These are phyloP conservation scores for Lactuca sativa DNA, from an alignment of 129 eudicot genomes.

Conservation along the genomic window DNA sequence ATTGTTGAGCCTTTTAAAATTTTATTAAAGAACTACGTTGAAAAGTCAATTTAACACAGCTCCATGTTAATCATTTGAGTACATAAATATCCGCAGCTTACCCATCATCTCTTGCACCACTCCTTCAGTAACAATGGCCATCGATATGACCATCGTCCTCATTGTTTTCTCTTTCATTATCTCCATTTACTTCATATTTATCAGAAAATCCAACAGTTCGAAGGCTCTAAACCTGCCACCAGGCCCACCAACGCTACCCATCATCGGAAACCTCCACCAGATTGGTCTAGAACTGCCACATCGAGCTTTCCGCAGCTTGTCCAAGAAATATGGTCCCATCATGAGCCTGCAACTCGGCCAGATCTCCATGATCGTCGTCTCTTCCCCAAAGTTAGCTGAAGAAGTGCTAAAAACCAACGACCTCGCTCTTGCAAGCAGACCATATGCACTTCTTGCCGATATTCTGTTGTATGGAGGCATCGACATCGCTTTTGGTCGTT, in stretches of 20 bases:
- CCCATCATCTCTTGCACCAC: neutral
- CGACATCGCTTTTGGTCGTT: constrained; percentile 39
- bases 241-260: no score
- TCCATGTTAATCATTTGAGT: neutral
- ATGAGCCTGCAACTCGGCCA: neutral
- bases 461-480: constrained; percentile 22
- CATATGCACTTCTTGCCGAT: neutral
- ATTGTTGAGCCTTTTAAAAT: no score
- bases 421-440: neutral
- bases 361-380: neutral
- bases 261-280: neutral
- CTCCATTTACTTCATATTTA: neutral
- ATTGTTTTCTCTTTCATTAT: neutral
- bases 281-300: neutral
- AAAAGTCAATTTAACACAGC: neutral
- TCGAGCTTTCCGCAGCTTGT: neutral
- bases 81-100: neutral
- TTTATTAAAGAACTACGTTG: neutral
- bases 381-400: neutral
- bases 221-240: neutral
- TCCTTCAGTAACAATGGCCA: neutral
- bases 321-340: neutral
- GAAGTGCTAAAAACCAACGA: neutral
- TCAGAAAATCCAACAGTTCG: neutral
- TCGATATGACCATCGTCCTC: neutral